Evolutionary conservation across 495 filamentous ascomycete genomes (phyloP).

Genomic region (Geopyxis carbonaria): DNA sequence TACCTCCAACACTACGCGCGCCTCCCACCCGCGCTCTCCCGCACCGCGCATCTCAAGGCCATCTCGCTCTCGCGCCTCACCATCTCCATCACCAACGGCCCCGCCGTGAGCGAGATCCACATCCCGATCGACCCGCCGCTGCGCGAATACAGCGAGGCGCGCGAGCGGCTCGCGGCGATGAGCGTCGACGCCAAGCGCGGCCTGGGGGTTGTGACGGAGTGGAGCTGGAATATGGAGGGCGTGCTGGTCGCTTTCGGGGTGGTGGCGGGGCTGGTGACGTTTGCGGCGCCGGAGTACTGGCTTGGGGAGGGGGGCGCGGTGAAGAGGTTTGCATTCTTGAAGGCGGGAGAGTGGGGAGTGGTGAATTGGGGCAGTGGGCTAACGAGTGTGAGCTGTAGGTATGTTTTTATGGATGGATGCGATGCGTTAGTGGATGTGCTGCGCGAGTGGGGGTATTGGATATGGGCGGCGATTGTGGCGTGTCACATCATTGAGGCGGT

Average conservation of each 20-base stretch:
- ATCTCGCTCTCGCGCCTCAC: slow-evolving; percentile 38
- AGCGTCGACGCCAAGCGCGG: slow-evolving; percentile 38
- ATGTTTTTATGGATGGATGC: slow-evolving; percentile 26
- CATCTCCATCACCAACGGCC: slow-evolving; percentile 30
- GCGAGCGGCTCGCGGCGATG: slow-evolving; percentile 47
- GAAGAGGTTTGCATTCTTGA: too few species aligned
- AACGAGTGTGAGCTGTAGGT: slow-evolving; percentile 33
- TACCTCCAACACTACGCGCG: slow-evolving; percentile 44
- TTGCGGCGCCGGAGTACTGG: too few species aligned
- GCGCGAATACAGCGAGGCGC: slow-evolving; percentile 37
- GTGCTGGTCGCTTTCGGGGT: too few species aligned
- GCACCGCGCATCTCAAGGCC: slow-evolving; percentile 37
- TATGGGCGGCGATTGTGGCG: slow-evolving; percentile 32
- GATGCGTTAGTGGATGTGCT: slow-evolving; percentile 32
- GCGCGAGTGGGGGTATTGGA: slow-evolving; percentile 26
- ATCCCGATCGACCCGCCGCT: slow-evolving; percentile 49
- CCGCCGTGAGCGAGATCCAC: slow-evolving; percentile 26
- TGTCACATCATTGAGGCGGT: slow-evolving; percentile 39
- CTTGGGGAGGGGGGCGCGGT: too few species aligned
- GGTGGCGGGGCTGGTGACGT: too few species aligned
- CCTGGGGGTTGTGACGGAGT: slow-evolving; percentile 39
- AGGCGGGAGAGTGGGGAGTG: too few species aligned
- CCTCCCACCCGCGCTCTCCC: slow-evolving; percentile 30
- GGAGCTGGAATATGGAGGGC: too few species aligned
- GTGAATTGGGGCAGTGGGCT: slow-evolving; percentile 20